Percentiles rank a stretch among this genome's conserved stretches.
Evolutionary conservation across 73 alveolate genomes (phyloP).

Genomic region (Paraurostyla sp.): DNA sequence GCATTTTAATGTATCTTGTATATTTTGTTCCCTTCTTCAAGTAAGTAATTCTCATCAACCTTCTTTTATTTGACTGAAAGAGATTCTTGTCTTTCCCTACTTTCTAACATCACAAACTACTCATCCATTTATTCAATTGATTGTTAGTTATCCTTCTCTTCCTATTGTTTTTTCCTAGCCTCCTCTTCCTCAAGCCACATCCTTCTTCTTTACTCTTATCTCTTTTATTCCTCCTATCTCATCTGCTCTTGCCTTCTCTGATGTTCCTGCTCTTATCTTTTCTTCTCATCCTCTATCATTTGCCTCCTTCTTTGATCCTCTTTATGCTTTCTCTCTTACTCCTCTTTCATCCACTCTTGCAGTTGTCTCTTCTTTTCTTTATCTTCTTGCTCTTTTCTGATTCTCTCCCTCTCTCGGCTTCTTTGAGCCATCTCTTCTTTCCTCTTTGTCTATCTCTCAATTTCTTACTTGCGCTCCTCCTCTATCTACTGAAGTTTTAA

Average conservation of each 20-base stretch:
- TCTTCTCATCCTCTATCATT: not conserved
- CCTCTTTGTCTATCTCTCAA: not conserved
- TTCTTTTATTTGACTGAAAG: not conserved
- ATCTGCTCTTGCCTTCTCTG: not conserved
- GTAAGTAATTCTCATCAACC: not conserved
- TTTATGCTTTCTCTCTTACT: not conserved
- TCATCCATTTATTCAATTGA: too few relatives aligned
- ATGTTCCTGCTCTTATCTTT: conserved; percentile 8
- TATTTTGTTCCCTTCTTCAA: not conserved
- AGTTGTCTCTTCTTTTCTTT: not conserved
- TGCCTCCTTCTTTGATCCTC: conserved; percentile 20
- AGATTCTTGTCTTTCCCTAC: not conserved
- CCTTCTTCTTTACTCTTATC: not conserved
- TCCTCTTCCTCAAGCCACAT: not conserved
- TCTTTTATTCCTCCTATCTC: not conserved
- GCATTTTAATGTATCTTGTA: not conserved
- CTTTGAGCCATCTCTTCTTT: not conserved
- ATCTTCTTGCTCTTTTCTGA: not conserved
- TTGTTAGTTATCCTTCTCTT: too few relatives aligned
- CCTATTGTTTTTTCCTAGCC: not conserved
- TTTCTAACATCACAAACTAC: too few relatives aligned
- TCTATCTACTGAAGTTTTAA: too few relatives aligned
- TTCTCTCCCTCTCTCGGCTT: too few relatives aligned
- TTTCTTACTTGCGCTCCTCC: too few relatives aligned
- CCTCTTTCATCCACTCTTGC: conserved; percentile 4